phyloP scores from a whole-genome alignment of 2,329 filamentous ascomycete genomes.

The Orbilia oligospora region DNA sequence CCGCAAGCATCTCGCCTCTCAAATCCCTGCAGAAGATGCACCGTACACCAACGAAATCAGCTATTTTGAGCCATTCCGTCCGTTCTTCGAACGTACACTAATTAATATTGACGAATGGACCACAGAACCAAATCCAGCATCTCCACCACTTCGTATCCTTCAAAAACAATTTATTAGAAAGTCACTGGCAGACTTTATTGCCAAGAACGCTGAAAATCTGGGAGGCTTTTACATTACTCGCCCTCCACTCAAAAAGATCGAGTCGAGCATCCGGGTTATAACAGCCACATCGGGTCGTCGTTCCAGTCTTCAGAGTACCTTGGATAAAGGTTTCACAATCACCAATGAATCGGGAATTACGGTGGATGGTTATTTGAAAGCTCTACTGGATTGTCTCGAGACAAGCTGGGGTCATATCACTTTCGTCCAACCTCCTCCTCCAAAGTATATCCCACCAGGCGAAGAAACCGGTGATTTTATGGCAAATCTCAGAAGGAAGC shows the following conservation, averaged over 20 bases:
- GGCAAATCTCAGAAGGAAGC: constrained; percentile 32
- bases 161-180: constrained; percentile 48
- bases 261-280: constrained; percentile 52
- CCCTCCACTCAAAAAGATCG: constrained; percentile 52
- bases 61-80: constrained; percentile 56
- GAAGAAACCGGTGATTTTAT: constrained; percentile 27
- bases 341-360: constrained; percentile 41
- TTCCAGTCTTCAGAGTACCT: constrained; percentile 40
- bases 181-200: constrained; percentile 42
- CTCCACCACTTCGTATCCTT: constrained; percentile 31
- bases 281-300: constrained; percentile 40
- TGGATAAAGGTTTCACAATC: constrained; percentile 48
- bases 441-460: constrained; percentile 8
- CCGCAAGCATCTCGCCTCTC: constrained; percentile 15
- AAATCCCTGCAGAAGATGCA: constrained; percentile 10
- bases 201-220: constrained; percentile 38
- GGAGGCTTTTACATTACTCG: constrained; percentile 49
- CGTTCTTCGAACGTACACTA: constrained; percentile 53
- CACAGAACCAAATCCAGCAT: constrained; percentile 7
- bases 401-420: constrained; percentile 50
- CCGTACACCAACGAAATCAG: constrained; percentile 2
- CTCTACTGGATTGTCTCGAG: constrained; percentile 45
- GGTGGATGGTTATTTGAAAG: constrained; percentile 41
- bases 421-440: constrained; percentile 22
- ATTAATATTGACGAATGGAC: constrained; percentile 58